These are phyloP conservation scores for Mucor circinelloides DNA, from an alignment of 371 early-diverging fungal species.

Conservation along the genomic window DNA sequence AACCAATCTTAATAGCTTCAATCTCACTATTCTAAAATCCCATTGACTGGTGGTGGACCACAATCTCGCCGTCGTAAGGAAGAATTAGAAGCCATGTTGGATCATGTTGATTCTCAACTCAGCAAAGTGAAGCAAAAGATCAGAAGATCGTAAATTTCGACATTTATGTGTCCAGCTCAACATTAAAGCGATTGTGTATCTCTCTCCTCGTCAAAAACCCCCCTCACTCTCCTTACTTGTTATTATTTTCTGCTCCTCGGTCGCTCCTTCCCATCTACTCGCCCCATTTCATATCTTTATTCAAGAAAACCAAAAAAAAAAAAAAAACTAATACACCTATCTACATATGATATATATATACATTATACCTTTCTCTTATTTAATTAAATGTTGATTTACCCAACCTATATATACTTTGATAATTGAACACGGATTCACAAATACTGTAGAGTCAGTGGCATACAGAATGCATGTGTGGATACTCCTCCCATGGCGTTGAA, in stretches of 20 bases:
- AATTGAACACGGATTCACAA: no score
- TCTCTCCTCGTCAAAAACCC: not conserved
- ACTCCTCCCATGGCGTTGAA: not conserved
- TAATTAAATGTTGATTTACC: not conserved
- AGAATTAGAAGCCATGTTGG: constrained; percentile 55
- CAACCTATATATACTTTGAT: not conserved
- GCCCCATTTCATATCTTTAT: not conserved
- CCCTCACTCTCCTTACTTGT: not conserved
- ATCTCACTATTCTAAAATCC: constrained; percentile 55
- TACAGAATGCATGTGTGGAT: not conserved
- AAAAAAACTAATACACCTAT: not conserved
- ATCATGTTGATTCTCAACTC: constrained; percentile 53
- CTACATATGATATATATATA: not conserved
- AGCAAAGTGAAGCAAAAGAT: constrained; percentile 51
- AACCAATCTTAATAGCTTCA: constrained; percentile 35
- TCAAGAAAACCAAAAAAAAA: not conserved
- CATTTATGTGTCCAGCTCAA: not conserved
- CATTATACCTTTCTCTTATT: not conserved
- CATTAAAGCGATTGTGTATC: not conserved
- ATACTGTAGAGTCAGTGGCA: not conserved
- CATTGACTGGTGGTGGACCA: constrained; percentile 53
- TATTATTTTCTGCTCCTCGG: not conserved
- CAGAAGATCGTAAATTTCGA: constrained; percentile 21
- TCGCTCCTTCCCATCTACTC: not conserved
- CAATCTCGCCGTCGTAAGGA: constrained; percentile 54